Evolutionary conservation across 768 basidiomycete species (phyloP), one percentile per base, ranked within the genome.

Genomic region (Tylopilus balloui): DNA sequence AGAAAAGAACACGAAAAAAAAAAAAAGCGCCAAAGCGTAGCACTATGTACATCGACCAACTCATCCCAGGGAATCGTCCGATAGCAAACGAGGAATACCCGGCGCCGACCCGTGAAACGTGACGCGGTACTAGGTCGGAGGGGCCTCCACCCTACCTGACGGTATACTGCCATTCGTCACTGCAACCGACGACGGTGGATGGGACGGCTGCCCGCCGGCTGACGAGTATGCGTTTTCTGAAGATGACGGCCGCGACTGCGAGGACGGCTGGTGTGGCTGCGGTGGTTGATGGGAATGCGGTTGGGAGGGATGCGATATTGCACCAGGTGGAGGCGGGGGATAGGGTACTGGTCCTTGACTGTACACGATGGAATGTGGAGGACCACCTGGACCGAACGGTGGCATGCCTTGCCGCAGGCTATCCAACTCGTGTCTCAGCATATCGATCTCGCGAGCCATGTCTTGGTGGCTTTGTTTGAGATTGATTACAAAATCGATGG

Each of bases 401-500:
- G 78, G 68, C 44, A 78, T 72, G 36, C 82, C 84, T 61, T 81
- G 76, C 42, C 84, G 85, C 48, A 78, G 50, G 51, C 66, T 65
- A 20, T 81, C 88, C 42, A 89, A 62, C 65, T 93, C 91, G 57
- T 86, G 83, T 60, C 87, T 77, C 50, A 92, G 69, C 66, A 82
- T 74, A 37, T 91, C 89, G 36, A 92, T 76, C 65, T 93, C 90
- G 51, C 86, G 78, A 2, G 73, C 72, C 83, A 92, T 81, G 35
- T 88, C 84, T 60, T 84, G 79, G 61, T 90, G 82, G 46, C 73
- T 77, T 52, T 83, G 79, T 67, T 94, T 94, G 57, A 95, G 72
- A 47, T 81, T 79, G 28, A 72, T 68, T 41, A 96, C 88, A 70
- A 88, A 92, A 67, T 95, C 92, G 61, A 95, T 92, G 24, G 93